A percentile compares a stretch with the other conserved stretches of the same genome.
These are phyloP conservation scores for Quercus suber DNA, from an alignment of 306 rosid species.

Conservation along the genomic window DNA sequence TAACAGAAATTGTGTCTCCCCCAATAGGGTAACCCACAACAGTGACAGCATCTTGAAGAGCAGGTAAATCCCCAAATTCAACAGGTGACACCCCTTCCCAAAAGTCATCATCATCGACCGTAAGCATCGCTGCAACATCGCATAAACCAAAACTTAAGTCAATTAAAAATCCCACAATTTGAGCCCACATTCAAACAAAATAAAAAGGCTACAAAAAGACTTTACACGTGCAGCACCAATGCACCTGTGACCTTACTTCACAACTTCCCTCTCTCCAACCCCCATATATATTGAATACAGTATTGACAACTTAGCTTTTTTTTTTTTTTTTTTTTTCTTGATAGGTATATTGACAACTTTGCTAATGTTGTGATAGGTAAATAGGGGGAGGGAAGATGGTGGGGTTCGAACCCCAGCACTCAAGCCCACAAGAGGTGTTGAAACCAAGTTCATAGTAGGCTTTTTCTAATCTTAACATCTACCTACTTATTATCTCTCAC, in stretches of 20 bases:
- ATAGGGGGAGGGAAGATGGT: no score
- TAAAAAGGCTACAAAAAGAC: background rate
- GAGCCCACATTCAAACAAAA: background rate
- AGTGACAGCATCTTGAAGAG: slow-evolving; percentile 93
- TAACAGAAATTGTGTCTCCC: slow-evolving; percentile 96
- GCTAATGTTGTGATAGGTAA: no score
- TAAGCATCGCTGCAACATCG: slow-evolving; percentile 81
- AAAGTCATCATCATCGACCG: slow-evolving; percentile 85
- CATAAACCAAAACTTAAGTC: slow-evolving; percentile 1
- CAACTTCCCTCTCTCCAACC: background rate
- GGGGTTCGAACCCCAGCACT: no score
- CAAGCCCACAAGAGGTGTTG: no score
- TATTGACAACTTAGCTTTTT: no score
- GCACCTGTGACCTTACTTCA: background rate
- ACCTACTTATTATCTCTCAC: no score
- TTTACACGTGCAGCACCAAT: background rate
- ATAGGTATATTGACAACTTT: background rate
- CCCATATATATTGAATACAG: background rate
- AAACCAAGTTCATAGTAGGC: no score
- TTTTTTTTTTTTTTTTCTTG: no score
- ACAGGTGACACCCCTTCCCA: slow-evolving; percentile 91
- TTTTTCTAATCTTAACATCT: no score
- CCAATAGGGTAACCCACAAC: slow-evolving; percentile 99
- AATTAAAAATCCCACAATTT: background rate
- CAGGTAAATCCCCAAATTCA: slow-evolving; percentile 82